Percentiles rank a stretch among this genome's conserved stretches.
Conservation (phyloP, 305 asterid genomes). For the Fraxinus ornus region DNA sequence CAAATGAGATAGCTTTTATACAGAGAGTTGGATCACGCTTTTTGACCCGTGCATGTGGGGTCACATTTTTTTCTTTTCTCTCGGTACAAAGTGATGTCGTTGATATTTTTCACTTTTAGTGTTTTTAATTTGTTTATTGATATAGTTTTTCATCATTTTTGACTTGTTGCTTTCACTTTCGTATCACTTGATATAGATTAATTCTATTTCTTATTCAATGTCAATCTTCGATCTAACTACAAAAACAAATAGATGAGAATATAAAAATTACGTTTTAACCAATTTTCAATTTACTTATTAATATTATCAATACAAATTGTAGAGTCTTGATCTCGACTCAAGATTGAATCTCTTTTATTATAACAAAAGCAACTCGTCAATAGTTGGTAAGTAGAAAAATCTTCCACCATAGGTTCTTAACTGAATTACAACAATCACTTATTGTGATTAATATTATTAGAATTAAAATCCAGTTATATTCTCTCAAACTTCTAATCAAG, state of each 20-base stretch:
- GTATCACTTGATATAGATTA: neutral
- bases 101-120: neutral
- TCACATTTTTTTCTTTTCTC: neutral
- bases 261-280: neutral
- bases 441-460: neutral
- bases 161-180: neutral
- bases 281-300: neutral
- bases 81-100: neutral
- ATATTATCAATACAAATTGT: neutral
- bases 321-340: neutral
- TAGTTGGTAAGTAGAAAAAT: neutral
- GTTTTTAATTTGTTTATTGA: neutral
- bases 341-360: neutral
- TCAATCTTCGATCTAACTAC: no score
- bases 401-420: neutral
- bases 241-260: neutral
- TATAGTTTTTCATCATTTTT: no score
- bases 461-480: neutral
- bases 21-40: neutral
- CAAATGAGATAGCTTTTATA: neutral
- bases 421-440: neutral
- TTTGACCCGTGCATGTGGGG: neutral
- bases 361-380: neutral
- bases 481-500: neutral
- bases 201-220: neutral